These are phyloP conservation scores for Elongisporangium anandrum DNA, from an alignment of 352 stramenopile genomes.

Conservation along the genomic window DNA sequence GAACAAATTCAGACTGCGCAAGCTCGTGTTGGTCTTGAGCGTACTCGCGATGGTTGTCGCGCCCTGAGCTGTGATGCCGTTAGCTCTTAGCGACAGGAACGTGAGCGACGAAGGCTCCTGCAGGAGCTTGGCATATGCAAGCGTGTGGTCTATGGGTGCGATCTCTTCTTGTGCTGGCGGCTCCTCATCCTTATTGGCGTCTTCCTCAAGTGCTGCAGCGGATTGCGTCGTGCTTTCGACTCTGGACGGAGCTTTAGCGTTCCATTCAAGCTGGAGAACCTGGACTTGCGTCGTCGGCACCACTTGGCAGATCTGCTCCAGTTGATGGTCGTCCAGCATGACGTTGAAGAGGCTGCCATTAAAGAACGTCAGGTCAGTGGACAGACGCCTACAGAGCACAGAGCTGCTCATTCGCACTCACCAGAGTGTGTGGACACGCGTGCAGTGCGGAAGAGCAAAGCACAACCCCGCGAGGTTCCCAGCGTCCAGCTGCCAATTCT, in stretches of 20 bases:
- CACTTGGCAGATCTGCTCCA: constrained; percentile 39
- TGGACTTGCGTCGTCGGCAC: constrained; percentile 50
- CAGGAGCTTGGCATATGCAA: constrained; percentile 40
- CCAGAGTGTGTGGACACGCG: constrained; percentile 47
- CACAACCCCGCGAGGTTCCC: constrained; percentile 46
- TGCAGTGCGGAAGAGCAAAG: constrained; percentile 43
- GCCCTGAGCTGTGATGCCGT: constrained; percentile 37
- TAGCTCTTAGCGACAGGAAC: constrained; percentile 60
- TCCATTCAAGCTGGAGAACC: constrained; percentile 70
- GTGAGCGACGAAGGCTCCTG: constrained; percentile 28
- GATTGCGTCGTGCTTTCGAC: background rate
- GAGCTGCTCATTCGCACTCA: constrained; percentile 16
- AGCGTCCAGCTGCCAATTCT: constrained; percentile 69
- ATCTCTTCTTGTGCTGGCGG: constrained; percentile 3
- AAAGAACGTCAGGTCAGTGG: background rate
- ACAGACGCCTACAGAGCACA: background rate
- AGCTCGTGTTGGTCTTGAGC: constrained; percentile 38
- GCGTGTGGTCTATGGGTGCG: constrained; percentile 3
- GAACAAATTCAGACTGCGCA: constrained; percentile 69
- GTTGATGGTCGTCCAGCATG: constrained; percentile 38
- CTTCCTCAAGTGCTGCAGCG: background rate
- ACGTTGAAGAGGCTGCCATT: constrained; percentile 57
- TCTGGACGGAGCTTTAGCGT: constrained; percentile 10
- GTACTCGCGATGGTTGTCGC: constrained; percentile 31
- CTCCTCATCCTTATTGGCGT: background rate